Percentiles rank a stretch among this genome's conserved stretches.
phyloP scores from a whole-genome alignment of 2,329 filamentous ascomycete species.

The Botrytis fabae region DNA sequence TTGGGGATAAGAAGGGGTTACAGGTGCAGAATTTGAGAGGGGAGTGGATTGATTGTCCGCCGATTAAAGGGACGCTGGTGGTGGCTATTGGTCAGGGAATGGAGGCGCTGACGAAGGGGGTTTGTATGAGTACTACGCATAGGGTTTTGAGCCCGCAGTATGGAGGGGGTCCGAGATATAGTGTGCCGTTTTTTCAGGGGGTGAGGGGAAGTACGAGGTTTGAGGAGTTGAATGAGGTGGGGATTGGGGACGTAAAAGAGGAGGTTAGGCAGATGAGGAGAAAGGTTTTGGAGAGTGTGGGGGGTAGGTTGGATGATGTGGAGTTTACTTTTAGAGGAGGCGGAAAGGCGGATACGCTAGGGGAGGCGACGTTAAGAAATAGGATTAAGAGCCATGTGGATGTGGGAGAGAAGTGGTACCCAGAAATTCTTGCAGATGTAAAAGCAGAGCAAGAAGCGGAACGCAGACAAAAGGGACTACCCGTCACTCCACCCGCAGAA shows the following conservation, averaged over 20 bases:
- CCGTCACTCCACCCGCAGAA: slow-evolving; percentile 18
- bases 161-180: slow-evolving; percentile 72
- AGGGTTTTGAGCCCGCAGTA: slow-evolving; percentile 72
- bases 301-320: slow-evolving; percentile 67
- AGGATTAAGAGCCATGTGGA: slow-evolving; percentile 84
- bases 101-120: slow-evolving; percentile 80
- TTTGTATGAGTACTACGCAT: slow-evolving; percentile 81
- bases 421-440: slow-evolving; percentile 55
- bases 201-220: slow-evolving; percentile 78
- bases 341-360: slow-evolving; percentile 63
- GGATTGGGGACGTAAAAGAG: slow-evolving; percentile 52
- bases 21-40: slow-evolving; percentile 81
- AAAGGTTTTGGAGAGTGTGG: slow-evolving; percentile 56
- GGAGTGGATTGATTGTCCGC: slow-evolving; percentile 80
- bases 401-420: slow-evolving; percentile 80
- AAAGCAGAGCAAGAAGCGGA: slow-evolving; percentile 56
- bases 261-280: slow-evolving; percentile 62
- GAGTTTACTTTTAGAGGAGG: slow-evolving; percentile 80
- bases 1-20: slow-evolving; percentile 70
- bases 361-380: slow-evolving; percentile 83
- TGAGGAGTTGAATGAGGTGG: slow-evolving; percentile 57
- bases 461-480: slow-evolving; percentile 33
- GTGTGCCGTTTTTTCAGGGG: slow-evolving; percentile 86
- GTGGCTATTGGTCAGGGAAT: slow-evolving; percentile 86
- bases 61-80: slow-evolving; percentile 73